These are phyloP conservation scores for Yamadazyma tumulicola DNA, from an alignment of 805 yeast genomes.

Conservation along the genomic window DNA sequence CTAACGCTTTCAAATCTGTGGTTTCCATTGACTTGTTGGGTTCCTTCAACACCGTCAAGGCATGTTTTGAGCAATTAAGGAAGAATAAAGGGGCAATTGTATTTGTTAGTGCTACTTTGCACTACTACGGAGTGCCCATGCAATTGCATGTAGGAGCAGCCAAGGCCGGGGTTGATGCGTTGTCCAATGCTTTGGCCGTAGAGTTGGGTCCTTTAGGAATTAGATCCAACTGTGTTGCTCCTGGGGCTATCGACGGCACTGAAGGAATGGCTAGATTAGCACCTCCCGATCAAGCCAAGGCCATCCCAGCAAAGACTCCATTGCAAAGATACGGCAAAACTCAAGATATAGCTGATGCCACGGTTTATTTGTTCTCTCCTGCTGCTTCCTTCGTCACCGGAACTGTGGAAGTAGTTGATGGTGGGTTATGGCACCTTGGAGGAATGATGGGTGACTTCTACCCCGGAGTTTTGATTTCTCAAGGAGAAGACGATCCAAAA, in stretches of 20 bases:
- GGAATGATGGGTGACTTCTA: constrained; percentile 29
- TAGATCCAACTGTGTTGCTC: constrained; percentile 81
- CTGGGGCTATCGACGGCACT: constrained; percentile 84
- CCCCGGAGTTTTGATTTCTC: constrained; percentile 27
- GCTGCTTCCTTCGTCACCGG: constrained; percentile 81
- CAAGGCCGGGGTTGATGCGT: constrained; percentile 91
- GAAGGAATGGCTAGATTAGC: constrained; percentile 77
- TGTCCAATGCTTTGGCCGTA: constrained; percentile 78
- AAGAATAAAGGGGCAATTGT: constrained; percentile 67
- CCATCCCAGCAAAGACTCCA: constrained; percentile 51
- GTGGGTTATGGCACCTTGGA: constrained; percentile 86
- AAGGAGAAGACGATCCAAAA: constrained; percentile 25
- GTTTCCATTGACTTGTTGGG: constrained; percentile 85
- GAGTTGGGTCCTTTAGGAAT: constrained; percentile 91
- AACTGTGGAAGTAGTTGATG: constrained; percentile 78
- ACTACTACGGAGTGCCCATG: constrained; percentile 83
- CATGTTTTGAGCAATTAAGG: constrained; percentile 62
- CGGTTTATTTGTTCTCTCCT: constrained; percentile 78
- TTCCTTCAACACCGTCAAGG: constrained; percentile 85
- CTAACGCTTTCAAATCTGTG: constrained; percentile 88
- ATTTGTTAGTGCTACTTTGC: constrained; percentile 86
- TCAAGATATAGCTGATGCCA: constrained; percentile 81
- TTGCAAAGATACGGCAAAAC: constrained; percentile 66
- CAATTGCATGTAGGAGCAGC: constrained; percentile 93
- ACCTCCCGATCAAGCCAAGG: constrained; percentile 34